Evolutionary conservation across 768 basidiomycete genomes (phyloP).

Genomic region (Suillus occidentalis): DNA sequence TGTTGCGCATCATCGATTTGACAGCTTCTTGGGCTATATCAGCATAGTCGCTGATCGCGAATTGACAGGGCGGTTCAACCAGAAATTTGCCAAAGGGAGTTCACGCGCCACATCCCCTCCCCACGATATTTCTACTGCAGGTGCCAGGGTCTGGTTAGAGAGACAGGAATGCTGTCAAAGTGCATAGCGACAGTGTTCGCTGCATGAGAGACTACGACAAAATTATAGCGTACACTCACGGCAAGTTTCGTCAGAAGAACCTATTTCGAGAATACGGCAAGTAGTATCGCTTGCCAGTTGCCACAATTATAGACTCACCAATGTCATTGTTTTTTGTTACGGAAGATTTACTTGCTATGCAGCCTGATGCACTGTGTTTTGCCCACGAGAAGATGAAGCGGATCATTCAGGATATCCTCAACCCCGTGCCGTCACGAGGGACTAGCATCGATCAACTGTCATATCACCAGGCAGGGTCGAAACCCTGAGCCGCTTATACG

Average conservation of each 20-base stretch:
- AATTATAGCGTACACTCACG: not conserved
- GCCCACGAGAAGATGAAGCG: not conserved
- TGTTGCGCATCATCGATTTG: not conserved
- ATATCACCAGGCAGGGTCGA: not conserved
- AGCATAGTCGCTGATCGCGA: not conserved
- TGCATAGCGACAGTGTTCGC: not conserved
- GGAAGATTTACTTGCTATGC: not conserved
- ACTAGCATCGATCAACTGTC: not conserved
- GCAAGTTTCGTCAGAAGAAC: not conserved
- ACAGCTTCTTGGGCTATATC: not conserved
- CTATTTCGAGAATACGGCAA: not conserved
- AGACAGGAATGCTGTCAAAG: not conserved
- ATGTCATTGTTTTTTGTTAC: not conserved
- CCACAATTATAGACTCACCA: not conserved
- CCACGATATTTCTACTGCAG: not conserved
- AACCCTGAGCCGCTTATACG: not conserved
- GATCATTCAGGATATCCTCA: not conserved
- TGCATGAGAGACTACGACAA: constrained; percentile 1
- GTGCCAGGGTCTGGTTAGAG: not conserved
- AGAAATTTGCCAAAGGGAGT: not conserved
- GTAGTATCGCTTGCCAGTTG: no score
- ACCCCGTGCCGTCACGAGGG: not conserved
- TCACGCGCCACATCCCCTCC: not conserved
- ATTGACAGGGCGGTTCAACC: not conserved
- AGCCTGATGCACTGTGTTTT: not conserved